Percentiles rank a stretch among this genome's conserved stretches.
phyloP scores from a whole-genome alignment of 768 basidiomycete species.

The Lactarius trivialis region DNA sequence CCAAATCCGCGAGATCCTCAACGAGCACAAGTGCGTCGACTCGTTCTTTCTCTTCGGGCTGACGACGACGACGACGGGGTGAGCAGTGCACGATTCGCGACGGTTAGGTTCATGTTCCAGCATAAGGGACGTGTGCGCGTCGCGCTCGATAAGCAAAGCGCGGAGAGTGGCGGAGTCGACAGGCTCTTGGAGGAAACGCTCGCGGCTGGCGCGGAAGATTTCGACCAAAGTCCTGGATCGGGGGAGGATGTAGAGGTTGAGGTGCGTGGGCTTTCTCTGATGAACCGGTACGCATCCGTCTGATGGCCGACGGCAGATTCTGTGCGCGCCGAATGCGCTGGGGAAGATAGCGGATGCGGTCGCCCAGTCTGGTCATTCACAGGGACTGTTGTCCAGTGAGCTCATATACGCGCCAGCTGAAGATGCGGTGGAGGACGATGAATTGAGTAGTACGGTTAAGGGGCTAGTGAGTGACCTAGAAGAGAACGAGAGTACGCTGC shows the following conservation, averaged over 20 bases:
- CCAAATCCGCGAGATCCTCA: constrained; percentile 19
- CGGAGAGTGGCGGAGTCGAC: constrained; percentile 3
- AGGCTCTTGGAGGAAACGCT: constrained; percentile 17
- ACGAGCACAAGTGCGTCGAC: constrained; percentile 21
- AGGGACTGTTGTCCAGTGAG: constrained; percentile 20
- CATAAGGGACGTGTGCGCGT: constrained; percentile 20
- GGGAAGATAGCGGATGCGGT: constrained; percentile 14
- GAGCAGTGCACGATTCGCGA: constrained; percentile 20
- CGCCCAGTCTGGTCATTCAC: constrained; percentile 6
- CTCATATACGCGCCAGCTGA: constrained; percentile 23
- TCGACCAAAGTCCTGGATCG: constrained; percentile 4
- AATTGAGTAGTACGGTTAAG: constrained; percentile 11
- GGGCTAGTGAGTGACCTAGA: constrained; percentile 19
- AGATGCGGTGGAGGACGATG: constrained; percentile 22
- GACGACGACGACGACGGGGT: background rate
- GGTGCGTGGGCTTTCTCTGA: background rate
- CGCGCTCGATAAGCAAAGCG: constrained; percentile 7
- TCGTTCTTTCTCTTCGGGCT: background rate
- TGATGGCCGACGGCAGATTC: constrained; percentile 9
- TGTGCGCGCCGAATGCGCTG: constrained; percentile 18
- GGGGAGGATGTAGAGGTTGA: constrained; percentile 13
- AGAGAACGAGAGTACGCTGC: constrained; percentile 19
- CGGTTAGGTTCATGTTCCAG: constrained; percentile 22
- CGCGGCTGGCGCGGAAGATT: constrained; percentile 21
- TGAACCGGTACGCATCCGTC: background rate